A percentile compares a stretch with the other conserved stretches of the same genome.
Conservation (phyloP, 1,284 basidiomycete species). For the Cryptococcus floricola region DNA sequence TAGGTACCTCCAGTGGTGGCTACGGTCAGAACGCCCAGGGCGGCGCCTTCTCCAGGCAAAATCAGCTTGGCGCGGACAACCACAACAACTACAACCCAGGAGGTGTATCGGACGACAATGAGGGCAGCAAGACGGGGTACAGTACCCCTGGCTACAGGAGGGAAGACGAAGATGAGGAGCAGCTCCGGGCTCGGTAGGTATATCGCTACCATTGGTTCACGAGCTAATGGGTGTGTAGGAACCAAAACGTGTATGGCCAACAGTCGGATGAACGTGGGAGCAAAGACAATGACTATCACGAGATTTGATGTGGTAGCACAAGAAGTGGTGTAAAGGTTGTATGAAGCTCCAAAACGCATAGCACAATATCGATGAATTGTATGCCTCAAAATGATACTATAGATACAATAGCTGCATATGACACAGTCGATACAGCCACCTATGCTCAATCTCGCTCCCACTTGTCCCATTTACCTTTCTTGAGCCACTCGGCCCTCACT, state of each 20-base stretch:
- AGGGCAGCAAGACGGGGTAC: conserved; percentile 31
- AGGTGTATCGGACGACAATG: conserved; percentile 9
- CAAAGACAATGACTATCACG: conserved; percentile 19
- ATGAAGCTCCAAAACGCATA: background rate
- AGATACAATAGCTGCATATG: too few relatives aligned
- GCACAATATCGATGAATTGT: background rate
- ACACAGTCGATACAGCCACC: too few relatives aligned
- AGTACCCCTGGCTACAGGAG: conserved; percentile 38
- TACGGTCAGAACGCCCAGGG: conserved; percentile 38
- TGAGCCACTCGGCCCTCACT: conserved; percentile 32
- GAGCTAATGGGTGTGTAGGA: background rate
- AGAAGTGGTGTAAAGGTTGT: too few relatives aligned
- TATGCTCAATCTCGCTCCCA: conserved; percentile 26
- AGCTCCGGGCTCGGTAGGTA: conserved; percentile 5
- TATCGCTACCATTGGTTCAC: background rate
- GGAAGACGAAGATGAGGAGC: conserved; percentile 24
- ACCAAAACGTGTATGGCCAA: conserved; percentile 18
- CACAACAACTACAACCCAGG: conserved; percentile 10
- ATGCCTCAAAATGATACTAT: too few relatives aligned
- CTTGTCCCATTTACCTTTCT: conserved; percentile 29
- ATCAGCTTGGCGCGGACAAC: conserved; percentile 27
- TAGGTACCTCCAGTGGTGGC: conserved; percentile 32
- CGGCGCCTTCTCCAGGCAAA: conserved; percentile 33
- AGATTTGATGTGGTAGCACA: background rate
- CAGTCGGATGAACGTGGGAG: conserved; percentile 21